Evolutionary conservation across 352 stramenopile genomes (phyloP).

Genomic region (Phytophthora multivora): DNA sequence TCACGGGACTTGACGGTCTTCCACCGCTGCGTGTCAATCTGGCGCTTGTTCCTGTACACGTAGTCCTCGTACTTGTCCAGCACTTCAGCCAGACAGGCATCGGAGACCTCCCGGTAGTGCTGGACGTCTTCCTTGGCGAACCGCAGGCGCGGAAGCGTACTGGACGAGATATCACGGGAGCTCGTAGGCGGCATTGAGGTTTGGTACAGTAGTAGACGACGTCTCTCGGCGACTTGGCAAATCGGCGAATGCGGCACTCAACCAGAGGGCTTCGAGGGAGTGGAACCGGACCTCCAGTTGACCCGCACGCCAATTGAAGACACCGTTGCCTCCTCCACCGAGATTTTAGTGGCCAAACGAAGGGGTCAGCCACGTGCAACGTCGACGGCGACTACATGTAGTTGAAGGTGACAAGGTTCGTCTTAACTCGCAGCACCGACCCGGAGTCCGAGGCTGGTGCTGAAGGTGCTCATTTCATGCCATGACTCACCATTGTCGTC

Average conservation of each 20-base stretch:
- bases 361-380: not conserved
- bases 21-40: conserved; percentile 47
- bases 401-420: not conserved
- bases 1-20: conserved; percentile 41
- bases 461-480: not conserved
- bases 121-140: conserved; percentile 38
- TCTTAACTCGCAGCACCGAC: too few species aligned
- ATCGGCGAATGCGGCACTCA: conserved; percentile 16
- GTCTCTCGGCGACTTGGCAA: conserved; percentile 7
- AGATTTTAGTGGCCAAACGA: not conserved
- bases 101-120: conserved; percentile 32
- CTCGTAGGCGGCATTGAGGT: conserved; percentile 15
- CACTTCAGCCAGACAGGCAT: conserved; percentile 34
- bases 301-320: conserved; percentile 8
- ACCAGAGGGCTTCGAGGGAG: conserved; percentile 1
- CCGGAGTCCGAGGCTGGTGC: not conserved
- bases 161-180: conserved; percentile 28
- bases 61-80: conserved; percentile 49
- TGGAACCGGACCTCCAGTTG: not conserved
- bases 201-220: too few species aligned
- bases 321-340: conserved; percentile 3
- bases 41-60: conserved; percentile 19
- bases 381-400: not conserved
- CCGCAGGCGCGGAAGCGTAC: conserved; percentile 32
- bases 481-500: not conserved